phyloP scores from a whole-genome alignment of 75 land plant genomes.

The Adiantum capillusveneris region DNA sequence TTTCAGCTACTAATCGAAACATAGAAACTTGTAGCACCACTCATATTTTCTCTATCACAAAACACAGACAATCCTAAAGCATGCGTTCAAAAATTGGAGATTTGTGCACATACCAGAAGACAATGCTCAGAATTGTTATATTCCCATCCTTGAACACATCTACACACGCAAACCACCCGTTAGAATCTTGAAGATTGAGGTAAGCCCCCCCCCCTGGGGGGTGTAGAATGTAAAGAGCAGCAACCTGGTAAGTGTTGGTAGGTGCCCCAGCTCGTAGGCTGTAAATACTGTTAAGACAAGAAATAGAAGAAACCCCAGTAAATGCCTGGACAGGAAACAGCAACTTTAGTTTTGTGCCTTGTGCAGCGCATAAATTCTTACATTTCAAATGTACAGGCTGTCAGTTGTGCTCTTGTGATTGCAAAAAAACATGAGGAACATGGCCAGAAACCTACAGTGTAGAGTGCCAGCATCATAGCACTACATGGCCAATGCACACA shows the following conservation, averaged over 20 bases:
- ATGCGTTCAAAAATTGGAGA: no score
- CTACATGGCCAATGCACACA: no score
- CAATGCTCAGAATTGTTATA: neutral
- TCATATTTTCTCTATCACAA: no score
- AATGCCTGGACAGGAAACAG: conserved; percentile 50
- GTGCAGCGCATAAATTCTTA: no score
- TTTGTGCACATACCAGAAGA: neutral
- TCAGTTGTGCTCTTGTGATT: no score
- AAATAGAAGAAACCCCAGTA: conserved; percentile 69
- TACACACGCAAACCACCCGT: neutral
- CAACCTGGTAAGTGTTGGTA: neutral
- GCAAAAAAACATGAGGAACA: no score
- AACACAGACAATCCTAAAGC: no score
- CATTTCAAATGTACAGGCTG: no score
- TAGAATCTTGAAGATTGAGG: neutral
- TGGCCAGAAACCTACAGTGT: no score
- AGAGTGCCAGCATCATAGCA: no score
- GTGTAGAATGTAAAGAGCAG: neutral
- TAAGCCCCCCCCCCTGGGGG: neutral
- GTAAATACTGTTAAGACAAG: conserved; percentile 36
- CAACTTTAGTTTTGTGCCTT: neutral
- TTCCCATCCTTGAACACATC: neutral
- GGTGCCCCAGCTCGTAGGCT: conserved; percentile 4
- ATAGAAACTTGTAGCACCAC: neutral
- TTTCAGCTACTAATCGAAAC: neutral